Percentiles rank a stretch among this genome's conserved stretches.
Conservation (phyloP, 805 yeast genomes). For the Zygoascus flipseniorum region DNA sequence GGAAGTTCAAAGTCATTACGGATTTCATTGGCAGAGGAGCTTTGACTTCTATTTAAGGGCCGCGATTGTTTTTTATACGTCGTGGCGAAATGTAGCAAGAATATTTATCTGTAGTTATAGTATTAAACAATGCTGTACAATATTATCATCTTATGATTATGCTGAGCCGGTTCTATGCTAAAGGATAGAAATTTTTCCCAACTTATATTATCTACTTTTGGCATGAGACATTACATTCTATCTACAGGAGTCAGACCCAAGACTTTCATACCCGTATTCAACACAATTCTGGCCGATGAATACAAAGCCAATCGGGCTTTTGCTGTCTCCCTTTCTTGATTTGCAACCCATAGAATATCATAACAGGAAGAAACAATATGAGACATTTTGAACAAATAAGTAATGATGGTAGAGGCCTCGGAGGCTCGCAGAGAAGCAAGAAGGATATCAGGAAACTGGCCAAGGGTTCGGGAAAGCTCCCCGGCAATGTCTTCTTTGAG, state of each 20-base stretch:
- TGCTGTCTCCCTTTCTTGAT: conserved; percentile 82
- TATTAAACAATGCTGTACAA: too few relatives aligned
- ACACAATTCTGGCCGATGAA: conserved; percentile 79
- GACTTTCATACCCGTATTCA: conserved; percentile 80
- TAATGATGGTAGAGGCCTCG: conserved; percentile 92
- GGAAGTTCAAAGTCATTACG: conserved; percentile 64
- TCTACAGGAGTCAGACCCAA: conserved; percentile 97
- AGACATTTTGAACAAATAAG: conserved; percentile 83
- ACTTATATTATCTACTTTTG: not conserved
- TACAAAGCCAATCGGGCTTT: conserved; percentile 88
- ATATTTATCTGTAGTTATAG: not conserved
- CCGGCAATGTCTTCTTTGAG: conserved; percentile 65
- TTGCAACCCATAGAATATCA: conserved; percentile 93
- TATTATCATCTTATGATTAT: too few relatives aligned
- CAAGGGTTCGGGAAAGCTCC: conserved; percentile 63
- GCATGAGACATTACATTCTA: conserved; percentile 58
- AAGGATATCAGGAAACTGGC: conserved; percentile 87
- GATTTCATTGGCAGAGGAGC: conserved; percentile 88
- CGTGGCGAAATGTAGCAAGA: not conserved
- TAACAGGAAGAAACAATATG: conserved; percentile 96
- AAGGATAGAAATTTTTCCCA: not conserved
- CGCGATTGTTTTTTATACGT: too few relatives aligned
- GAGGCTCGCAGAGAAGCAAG: conserved; percentile 72
- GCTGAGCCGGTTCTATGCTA: not conserved
- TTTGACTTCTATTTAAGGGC: conserved; percentile 4